phyloP scores from a whole-genome alignment of 1,284 basidiomycete genomes.

The Rhodotorula sp. region DNA sequence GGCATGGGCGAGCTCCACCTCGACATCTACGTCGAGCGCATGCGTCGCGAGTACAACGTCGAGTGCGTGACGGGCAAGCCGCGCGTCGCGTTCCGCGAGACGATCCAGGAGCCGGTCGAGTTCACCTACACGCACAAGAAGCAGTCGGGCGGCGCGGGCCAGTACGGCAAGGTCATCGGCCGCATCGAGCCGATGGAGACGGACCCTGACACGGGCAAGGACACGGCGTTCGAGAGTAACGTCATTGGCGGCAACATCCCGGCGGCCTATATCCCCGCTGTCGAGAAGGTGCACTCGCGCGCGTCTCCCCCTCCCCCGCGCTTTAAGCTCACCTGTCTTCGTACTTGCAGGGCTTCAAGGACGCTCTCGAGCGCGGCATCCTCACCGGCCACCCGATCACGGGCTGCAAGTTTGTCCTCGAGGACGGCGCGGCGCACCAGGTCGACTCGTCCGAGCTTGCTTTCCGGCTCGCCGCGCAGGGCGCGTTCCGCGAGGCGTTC shows the following conservation, averaged over 20 bases:
- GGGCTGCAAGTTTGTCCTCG: slow-evolving; percentile 82
- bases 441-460: slow-evolving; percentile 97
- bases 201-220: slow-evolving; percentile 77
- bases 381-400: slow-evolving; percentile 87
- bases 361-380: slow-evolving; percentile 88
- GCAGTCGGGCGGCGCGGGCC: slow-evolving; percentile 95
- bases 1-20: slow-evolving; percentile 99
- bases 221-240: slow-evolving; percentile 81
- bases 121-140: slow-evolving; percentile 98
- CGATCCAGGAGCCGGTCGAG: slow-evolving; percentile 75
- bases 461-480: slow-evolving; percentile 85
- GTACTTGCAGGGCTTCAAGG: slow-evolving; percentile 78
- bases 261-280: slow-evolving; percentile 86
- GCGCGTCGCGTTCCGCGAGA: slow-evolving; percentile 95
- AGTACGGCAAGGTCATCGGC: slow-evolving; percentile 91
- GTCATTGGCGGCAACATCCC: slow-evolving; percentile 95
- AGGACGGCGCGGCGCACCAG: slow-evolving; percentile 90
- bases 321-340: neutral
- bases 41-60: slow-evolving; percentile 96
- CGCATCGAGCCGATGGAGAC: slow-evolving; percentile 88
- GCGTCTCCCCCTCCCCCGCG: neutral
- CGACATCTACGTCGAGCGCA: slow-evolving; percentile 98
- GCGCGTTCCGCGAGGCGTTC: slow-evolving; percentile 92
- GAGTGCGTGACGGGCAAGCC: slow-evolving; percentile 94
- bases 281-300: slow-evolving; percentile 72